These are phyloP conservation scores for Sugiyamaella mastotermitis DNA, from an alignment of 805 yeast genomes.

Conservation along the genomic window DNA sequence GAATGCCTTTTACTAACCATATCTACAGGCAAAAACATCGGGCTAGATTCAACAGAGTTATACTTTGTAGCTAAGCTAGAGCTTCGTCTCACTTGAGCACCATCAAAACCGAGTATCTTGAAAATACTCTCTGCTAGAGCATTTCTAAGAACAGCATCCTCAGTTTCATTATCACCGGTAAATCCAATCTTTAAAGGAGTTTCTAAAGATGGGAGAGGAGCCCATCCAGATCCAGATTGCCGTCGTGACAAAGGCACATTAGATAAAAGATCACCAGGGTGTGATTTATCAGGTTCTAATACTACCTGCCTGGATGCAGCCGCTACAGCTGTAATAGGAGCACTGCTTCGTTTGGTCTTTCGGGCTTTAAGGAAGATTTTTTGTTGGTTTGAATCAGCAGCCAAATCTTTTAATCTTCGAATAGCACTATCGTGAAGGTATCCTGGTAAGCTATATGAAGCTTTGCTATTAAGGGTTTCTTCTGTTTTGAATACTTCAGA, in stretches of 20 bases:
- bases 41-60: conserved; percentile 21
- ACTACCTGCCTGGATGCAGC: conserved; percentile 20
- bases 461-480: conserved; percentile 48
- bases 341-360: conserved; percentile 7
- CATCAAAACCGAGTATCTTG: conserved; percentile 56
- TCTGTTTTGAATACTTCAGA: conserved; percentile 77
- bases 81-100: conserved; percentile 17
- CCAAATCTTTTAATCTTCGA: conserved; percentile 33
- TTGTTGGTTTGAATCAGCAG: conserved; percentile 17
- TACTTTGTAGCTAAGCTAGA: too few species aligned
- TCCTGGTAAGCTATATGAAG: conserved; percentile 50
- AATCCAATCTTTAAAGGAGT: conserved; percentile 22
- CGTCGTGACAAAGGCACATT: conserved; percentile 52
- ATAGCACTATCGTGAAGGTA: conserved; percentile 56
- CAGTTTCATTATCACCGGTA: conserved; percentile 63
- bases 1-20: neutral
- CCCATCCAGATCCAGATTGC: conserved; percentile 9
- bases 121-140: conserved; percentile 71
- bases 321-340: conserved; percentile 5
- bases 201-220: conserved; percentile 3
- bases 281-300: conserved; percentile 37
- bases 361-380: conserved; percentile 10
- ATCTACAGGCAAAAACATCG: conserved; percentile 11
- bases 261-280: conserved; percentile 82
- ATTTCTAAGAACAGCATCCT: conserved; percentile 54